Evolutionary conservation across 768 basidiomycete genomes (phyloP).

Genomic region (Boletus edulis): DNA sequence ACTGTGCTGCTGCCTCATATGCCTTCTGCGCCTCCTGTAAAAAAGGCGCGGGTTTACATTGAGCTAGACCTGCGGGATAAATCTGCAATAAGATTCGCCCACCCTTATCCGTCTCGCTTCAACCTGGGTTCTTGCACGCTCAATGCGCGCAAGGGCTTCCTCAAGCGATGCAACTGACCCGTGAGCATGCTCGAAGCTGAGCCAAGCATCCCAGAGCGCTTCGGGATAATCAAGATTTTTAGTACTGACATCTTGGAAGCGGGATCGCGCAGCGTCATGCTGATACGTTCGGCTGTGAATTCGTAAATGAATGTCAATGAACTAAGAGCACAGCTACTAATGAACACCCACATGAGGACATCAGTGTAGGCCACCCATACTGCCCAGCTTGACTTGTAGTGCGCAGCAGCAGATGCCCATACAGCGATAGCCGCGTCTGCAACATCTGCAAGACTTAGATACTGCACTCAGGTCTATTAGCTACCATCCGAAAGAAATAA

Average conservation of each 20-base stretch:
- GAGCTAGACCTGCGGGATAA: neutral
- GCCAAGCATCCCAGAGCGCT: conserved; percentile 88
- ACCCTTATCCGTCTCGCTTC: conserved; percentile 66
- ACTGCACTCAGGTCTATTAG: conserved; percentile 35
- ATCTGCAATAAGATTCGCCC: conserved; percentile 8
- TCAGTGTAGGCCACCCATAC: conserved; percentile 78
- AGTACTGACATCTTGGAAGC: conserved; percentile 63
- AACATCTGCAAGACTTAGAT: conserved; percentile 41
- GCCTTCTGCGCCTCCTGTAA: conserved; percentile 64
- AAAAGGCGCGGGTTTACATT: neutral
- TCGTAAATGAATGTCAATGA: neutral
- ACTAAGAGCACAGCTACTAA: neutral
- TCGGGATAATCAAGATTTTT: conserved; percentile 95
- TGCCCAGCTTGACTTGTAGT: conserved; percentile 68
- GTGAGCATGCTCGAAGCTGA: conserved; percentile 81
- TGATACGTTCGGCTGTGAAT: conserved; percentile 47
- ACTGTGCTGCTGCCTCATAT: conserved; percentile 48
- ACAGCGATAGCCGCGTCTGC: conserved; percentile 55
- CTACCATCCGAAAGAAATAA: neutral
- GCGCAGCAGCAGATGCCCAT: conserved; percentile 66
- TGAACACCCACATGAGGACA: conserved; percentile 57
- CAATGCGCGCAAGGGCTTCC: conserved; percentile 57
- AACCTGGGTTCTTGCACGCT: conserved; percentile 62
- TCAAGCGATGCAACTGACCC: conserved; percentile 71
- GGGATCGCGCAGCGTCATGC: conserved; percentile 58